These are phyloP conservation scores for Fistulifera solaris DNA, from an alignment of 108 stramenopile genomes.

Conservation along the genomic window DNA sequence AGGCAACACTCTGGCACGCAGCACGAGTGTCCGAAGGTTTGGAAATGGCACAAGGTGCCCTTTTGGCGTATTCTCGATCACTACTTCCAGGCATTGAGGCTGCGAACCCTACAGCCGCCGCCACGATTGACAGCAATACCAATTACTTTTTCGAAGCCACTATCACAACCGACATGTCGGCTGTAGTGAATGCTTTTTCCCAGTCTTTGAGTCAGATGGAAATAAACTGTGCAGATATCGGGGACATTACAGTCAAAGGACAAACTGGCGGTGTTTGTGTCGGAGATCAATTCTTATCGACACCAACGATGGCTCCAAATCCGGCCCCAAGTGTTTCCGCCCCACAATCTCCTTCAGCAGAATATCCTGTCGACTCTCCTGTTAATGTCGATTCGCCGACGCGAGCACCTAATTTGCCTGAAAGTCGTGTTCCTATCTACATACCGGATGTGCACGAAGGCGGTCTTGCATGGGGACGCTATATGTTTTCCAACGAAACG, in stretches of 20 bases:
- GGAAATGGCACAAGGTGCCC: slow-evolving; percentile 20
- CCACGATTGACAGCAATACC: slow-evolving; percentile 8
- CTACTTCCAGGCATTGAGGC: slow-evolving; percentile 27
- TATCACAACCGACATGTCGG: slow-evolving; percentile 10
- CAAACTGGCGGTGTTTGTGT: slow-evolving; percentile 15
- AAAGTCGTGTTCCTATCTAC: neutral
- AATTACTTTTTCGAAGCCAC: slow-evolving; percentile 16
- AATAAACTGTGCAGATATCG: slow-evolving; percentile 23
- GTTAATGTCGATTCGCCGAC: neutral
- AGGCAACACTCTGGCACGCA: slow-evolving; percentile 35
- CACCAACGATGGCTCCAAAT: too few species aligned
- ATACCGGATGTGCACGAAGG: neutral
- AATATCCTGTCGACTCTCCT: slow-evolving; percentile 2
- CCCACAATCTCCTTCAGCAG: neutral
- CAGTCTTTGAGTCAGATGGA: slow-evolving; percentile 16
- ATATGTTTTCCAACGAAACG: slow-evolving; percentile 15
- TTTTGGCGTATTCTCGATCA: slow-evolving; percentile 19
- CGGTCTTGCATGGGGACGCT: slow-evolving; percentile 27
- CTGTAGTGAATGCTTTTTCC: slow-evolving; percentile 25
- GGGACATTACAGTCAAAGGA: slow-evolving; percentile 13
- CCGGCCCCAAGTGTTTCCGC: neutral
- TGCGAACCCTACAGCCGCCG: slow-evolving; percentile 11
- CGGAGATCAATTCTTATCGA: neutral
- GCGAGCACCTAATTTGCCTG: neutral
- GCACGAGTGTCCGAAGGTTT: slow-evolving; percentile 12